Evolutionary conservation across 148 eudicot species (phyloP).

Genomic region (Nepenthes mirabilis): DNA sequence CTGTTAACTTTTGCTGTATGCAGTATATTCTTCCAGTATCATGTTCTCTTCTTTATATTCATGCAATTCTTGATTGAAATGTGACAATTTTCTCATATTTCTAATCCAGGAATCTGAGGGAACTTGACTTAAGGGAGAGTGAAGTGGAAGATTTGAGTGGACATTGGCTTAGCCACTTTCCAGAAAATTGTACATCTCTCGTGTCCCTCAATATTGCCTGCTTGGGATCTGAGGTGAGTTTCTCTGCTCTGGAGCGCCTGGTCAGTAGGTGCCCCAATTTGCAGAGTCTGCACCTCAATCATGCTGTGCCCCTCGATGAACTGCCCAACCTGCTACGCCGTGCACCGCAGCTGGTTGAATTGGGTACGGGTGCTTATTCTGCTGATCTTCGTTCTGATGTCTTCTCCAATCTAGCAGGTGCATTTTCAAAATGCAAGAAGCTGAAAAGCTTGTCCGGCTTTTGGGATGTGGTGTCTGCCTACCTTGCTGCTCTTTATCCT

Average conservation of each 20-base stretch:
- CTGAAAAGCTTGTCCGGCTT: conserved; percentile 74
- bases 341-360: conserved; percentile 72
- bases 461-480: conserved; percentile 76
- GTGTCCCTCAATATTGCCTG: conserved; percentile 84
- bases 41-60: background rate
- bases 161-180: conserved; percentile 85
- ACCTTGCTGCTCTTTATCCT: conserved; percentile 64
- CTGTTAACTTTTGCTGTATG: conserved; percentile 6
- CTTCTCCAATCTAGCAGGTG: conserved; percentile 35
- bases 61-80: background rate
- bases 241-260: conserved; percentile 66
- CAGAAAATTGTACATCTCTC: conserved; percentile 58
- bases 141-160: conserved; percentile 92
- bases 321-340: conserved; percentile 43
- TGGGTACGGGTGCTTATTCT: conserved; percentile 73
- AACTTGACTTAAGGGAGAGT: conserved; percentile 74
- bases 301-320: conserved; percentile 68
- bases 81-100: background rate
- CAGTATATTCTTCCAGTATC: conserved; percentile 3
- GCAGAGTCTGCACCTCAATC: conserved; percentile 69
- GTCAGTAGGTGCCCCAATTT: conserved; percentile 66
- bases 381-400: conserved; percentile 59
- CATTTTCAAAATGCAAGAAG: conserved; percentile 57
- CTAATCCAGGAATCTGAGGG: conserved; percentile 54
- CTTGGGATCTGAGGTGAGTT: conserved; percentile 62